These are phyloP conservation scores for Neolentinus lepideus DNA, from an alignment of 1,284 basidiomycete species.

Conservation along the genomic window DNA sequence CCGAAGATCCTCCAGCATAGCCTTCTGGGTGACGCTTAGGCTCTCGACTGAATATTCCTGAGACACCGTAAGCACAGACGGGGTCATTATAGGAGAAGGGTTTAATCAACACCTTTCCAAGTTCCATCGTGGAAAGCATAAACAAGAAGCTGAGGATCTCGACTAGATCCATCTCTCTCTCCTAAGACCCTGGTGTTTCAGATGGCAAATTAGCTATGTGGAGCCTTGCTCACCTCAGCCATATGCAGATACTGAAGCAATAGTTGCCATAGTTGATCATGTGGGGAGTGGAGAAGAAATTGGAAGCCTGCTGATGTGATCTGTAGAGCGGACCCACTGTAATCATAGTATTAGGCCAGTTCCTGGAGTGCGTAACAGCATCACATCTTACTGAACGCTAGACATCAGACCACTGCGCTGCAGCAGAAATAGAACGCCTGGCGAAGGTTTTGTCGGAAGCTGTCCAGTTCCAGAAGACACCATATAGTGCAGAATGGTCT, in stretches of 20 bases:
- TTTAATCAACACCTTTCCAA: conserved; percentile 57
- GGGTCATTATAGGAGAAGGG: neutral
- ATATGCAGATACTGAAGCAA: conserved; percentile 85
- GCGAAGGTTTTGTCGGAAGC: conserved; percentile 62
- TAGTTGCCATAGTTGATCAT: conserved; percentile 96
- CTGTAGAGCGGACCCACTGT: conserved; percentile 50
- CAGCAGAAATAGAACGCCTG: conserved; percentile 80
- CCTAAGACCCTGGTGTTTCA: conserved; percentile 34
- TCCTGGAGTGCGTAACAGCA: neutral
- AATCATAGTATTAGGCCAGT: conserved; percentile 13
- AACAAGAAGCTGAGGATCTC: conserved; percentile 93
- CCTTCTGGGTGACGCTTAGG: conserved; percentile 73
- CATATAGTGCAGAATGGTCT: conserved; percentile 98
- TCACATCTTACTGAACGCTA: conserved; percentile 39
- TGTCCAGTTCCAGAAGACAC: conserved; percentile 84
- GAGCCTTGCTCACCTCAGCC: conserved; percentile 55
- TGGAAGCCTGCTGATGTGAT: conserved; percentile 98
- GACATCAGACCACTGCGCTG: conserved; percentile 87
- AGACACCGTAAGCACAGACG: neutral
- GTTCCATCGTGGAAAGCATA: conserved; percentile 91
- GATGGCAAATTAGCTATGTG: conserved; percentile 4
- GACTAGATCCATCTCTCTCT: conserved; percentile 85
- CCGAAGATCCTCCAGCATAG: conserved; percentile 88
- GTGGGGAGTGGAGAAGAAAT: conserved; percentile 93
- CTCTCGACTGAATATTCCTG: conserved; percentile 88